A percentile compares a stretch with the other conserved stretches of the same genome.
Conservation (phyloP, 495 filamentous ascomycete genomes). For the Penicillium daleae region DNA sequence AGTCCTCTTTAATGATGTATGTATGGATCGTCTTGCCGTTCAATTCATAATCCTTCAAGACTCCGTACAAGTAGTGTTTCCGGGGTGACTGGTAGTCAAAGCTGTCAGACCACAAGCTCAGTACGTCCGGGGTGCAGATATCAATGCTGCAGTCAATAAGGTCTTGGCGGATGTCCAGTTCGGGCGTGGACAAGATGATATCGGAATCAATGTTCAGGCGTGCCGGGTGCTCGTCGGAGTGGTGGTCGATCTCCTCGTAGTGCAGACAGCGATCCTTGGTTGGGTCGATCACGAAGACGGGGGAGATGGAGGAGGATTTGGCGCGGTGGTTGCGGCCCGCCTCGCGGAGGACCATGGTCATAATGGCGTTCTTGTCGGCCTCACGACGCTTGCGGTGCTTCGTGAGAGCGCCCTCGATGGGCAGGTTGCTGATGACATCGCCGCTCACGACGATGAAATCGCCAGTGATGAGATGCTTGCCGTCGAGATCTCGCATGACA, state of each 20-base stretch:
- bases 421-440: constrained; percentile 90
- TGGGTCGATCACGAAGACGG: constrained; percentile 86
- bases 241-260: constrained; percentile 75
- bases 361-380: constrained; percentile 91
- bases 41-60: constrained; percentile 94
- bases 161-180: constrained; percentile 82
- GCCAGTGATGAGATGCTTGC: constrained; percentile 78
- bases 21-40: constrained; percentile 95
- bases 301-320: constrained; percentile 71
- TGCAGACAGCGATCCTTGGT: constrained; percentile 81
- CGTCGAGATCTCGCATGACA: constrained; percentile 92
- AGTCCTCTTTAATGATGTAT: constrained; percentile 77
- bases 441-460: constrained; percentile 94
- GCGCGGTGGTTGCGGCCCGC: constrained; percentile 75
- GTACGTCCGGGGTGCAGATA: constrained; percentile 94
- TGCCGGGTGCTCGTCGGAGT: constrained; percentile 47
- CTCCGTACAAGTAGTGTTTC: constrained; percentile 84
- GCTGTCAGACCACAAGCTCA: constrained; percentile 94
- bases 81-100: constrained; percentile 94
- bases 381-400: constrained; percentile 80
- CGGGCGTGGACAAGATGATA: constrained; percentile 61
- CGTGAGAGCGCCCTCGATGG: constrained; percentile 76
- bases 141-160: constrained; percentile 95
- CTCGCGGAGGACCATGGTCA: constrained; percentile 92
- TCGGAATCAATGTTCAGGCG: constrained; percentile 75